Evolutionary conservation across 306 rosid genomes (phyloP).

Genomic region (Pachyrhizus erosus): DNA sequence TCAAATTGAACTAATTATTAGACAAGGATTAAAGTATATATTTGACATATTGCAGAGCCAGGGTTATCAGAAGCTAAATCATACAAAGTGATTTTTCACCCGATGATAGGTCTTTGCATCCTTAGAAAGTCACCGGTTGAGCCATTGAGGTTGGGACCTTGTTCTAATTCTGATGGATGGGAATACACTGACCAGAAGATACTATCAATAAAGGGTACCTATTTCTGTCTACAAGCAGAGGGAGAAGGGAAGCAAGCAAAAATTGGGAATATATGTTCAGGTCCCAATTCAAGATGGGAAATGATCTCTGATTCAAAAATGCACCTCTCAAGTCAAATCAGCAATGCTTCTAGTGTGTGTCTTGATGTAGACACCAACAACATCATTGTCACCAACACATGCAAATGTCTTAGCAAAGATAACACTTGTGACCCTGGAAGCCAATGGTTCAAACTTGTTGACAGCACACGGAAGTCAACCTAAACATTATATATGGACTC

Average conservation of each 20-base stretch:
- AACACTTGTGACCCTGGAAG: constrained; percentile 64
- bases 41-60: constrained; percentile 63
- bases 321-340: constrained; percentile 55
- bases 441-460: constrained; percentile 88
- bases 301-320: constrained; percentile 69
- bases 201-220: constrained; percentile 61
- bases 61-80: constrained; percentile 35
- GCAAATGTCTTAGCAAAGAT: constrained; percentile 68
- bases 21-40: not conserved
- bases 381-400: constrained; percentile 61
- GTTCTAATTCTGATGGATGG: constrained; percentile 70
- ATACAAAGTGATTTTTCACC: constrained; percentile 70
- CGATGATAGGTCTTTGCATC: constrained; percentile 70
- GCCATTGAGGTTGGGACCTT: constrained; percentile 56
- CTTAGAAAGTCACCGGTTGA: constrained; percentile 46
- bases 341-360: constrained; percentile 54
- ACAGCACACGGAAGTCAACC: constrained; percentile 51
- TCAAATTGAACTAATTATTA: not conserved
- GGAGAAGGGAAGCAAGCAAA: constrained; percentile 52
- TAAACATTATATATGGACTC: not conserved
- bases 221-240: constrained; percentile 68
- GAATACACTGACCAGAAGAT: constrained; percentile 54
- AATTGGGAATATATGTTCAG: constrained; percentile 53
- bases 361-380: constrained; percentile 67
- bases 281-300: constrained; percentile 55